Evolutionary conservation across 106 monocot genomes (phyloP).

Genomic region (Acanthochlamys bracteata): DNA sequence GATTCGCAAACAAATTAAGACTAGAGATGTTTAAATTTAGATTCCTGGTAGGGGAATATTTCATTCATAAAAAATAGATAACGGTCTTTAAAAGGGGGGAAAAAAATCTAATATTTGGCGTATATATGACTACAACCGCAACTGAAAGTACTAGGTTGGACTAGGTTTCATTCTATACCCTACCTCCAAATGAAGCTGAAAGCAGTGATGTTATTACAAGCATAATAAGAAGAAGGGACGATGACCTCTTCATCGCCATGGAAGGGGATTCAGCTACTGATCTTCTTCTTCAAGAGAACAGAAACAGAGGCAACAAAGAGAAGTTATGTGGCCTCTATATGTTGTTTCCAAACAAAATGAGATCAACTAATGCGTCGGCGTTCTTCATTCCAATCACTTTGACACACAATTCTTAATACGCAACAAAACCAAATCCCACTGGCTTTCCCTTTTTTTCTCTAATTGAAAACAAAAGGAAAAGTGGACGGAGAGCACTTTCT

Average conservation of each 20-base stretch:
- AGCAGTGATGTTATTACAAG: conserved; percentile 9
- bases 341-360: neutral
- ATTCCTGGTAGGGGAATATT: too few species aligned
- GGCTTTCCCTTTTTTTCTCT: neutral
- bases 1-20: too few species aligned
- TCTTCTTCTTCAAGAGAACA: neutral
- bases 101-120: too few species aligned
- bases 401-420: conserved; percentile 5
- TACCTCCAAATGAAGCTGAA: conserved; percentile 23
- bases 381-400: neutral
- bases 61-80: too few species aligned
- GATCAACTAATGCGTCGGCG: neutral
- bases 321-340: too few species aligned
- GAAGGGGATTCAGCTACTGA: neutral
- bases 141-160: too few species aligned
- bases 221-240: conserved; percentile 16
- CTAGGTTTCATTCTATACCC: too few species aligned
- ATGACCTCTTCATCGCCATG: conserved; percentile 2
- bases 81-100: too few species aligned
- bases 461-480: conserved; percentile 7
- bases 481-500: conserved; percentile 28
- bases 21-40: too few species aligned
- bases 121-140: too few species aligned
- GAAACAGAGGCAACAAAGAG: too few species aligned
- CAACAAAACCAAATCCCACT: conserved; percentile 12